phyloP scores from a whole-genome alignment of 345 rosid species.

The Bruguiera gymnorhiza region DNA sequence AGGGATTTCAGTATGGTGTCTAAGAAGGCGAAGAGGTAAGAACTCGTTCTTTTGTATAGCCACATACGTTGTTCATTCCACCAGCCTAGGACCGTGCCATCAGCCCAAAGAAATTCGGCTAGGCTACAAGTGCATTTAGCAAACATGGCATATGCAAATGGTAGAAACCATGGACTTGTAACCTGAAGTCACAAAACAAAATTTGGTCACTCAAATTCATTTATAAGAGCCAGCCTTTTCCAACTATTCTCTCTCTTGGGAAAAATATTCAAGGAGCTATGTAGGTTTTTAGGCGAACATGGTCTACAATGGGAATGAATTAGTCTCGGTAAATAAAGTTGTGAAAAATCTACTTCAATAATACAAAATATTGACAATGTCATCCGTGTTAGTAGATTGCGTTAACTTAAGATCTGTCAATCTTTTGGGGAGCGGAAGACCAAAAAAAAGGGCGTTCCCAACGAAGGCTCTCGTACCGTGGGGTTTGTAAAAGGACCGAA shows the following conservation, averaged over 20 bases:
- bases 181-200: constrained; percentile 28
- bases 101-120: constrained; percentile 48
- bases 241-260: neutral
- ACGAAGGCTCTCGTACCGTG: too few relatives aligned
- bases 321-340: too few relatives aligned
- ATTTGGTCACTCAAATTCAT: neutral
- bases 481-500: too few relatives aligned
- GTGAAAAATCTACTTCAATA: too few relatives aligned
- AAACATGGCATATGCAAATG: constrained; percentile 47
- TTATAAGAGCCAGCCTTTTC: too few relatives aligned
- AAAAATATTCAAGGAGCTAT: neutral
- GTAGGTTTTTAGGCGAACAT: too few relatives aligned
- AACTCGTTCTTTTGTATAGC: constrained; percentile 69
- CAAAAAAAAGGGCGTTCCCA: too few relatives aligned
- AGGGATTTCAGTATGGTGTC: constrained; percentile 40
- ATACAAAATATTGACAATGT: too few relatives aligned
- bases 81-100: constrained; percentile 68
- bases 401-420: too few relatives aligned
- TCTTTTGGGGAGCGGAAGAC: too few relatives aligned
- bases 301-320: too few relatives aligned
- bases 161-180: constrained; percentile 57
- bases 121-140: constrained; percentile 35
- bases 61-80: constrained; percentile 74
- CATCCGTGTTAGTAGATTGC: too few relatives aligned
- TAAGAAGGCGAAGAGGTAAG: constrained; percentile 55